Percentiles rank a stretch among this genome's conserved stretches.
Conservation (phyloP, 2,329 filamentous ascomycete species). For the Colletotrichum sp. region DNA sequence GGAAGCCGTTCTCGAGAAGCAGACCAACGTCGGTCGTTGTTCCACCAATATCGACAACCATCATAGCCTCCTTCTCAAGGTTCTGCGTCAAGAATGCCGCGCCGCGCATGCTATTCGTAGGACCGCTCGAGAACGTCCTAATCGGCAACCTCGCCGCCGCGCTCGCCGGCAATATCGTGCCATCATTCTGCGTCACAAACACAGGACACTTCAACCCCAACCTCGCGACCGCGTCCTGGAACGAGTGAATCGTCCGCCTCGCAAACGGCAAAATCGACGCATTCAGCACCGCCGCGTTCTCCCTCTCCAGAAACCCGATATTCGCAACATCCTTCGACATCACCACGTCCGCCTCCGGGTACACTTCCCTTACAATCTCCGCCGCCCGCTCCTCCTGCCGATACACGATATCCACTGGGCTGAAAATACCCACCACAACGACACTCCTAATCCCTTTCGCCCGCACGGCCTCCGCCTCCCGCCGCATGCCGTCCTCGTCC, state of each 20-base stretch:
- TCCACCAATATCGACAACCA: not conserved
- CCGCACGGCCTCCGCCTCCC: conserved; percentile 56
- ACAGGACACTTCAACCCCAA: conserved; percentile 58
- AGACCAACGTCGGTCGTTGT: conserved; percentile 50
- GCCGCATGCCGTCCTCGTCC: conserved; percentile 38
- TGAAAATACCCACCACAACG: not conserved
- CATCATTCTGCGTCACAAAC: conserved; percentile 69
- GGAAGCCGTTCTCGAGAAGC: conserved; percentile 66
- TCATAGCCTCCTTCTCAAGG: not conserved
- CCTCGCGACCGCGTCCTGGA: conserved; percentile 54
- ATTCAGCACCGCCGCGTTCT: conserved; percentile 70
- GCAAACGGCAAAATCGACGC: conserved; percentile 65
- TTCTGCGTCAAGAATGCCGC: not conserved
- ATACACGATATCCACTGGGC: not conserved
- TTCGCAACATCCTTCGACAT: conserved; percentile 59
- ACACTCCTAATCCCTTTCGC: not conserved
- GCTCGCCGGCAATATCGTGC: conserved; percentile 60
- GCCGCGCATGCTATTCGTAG: not conserved
- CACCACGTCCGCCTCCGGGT: conserved; percentile 50
- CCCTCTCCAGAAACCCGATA: conserved; percentile 62
- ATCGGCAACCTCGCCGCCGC: conserved; percentile 60
- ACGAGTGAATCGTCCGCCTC: conserved; percentile 59
- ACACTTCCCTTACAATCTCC: conserved; percentile 47
- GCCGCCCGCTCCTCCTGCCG: conserved; percentile 45
- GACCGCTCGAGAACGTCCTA: conserved; percentile 32